Percentiles rank a stretch among this genome's conserved stretches.
Evolutionary conservation across 208 protist genomes (phyloP).

Genomic region (Crithidia fasciculata): DNA sequence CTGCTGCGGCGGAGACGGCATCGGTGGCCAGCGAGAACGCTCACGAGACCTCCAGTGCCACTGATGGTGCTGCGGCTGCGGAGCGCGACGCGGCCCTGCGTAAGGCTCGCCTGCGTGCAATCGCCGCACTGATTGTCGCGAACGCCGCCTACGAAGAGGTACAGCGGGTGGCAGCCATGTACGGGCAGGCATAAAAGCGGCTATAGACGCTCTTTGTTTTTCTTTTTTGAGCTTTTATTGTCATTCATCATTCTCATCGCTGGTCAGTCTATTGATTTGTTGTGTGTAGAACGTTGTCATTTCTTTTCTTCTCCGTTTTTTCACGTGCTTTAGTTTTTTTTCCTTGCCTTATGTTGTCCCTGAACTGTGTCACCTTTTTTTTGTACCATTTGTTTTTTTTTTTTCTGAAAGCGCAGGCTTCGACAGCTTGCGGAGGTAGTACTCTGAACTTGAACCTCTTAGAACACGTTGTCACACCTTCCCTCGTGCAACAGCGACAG

Average conservation of each 20-base stretch:
- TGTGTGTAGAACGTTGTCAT: background rate
- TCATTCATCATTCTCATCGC: too few species aligned
- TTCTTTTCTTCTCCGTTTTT: conserved; percentile 5
- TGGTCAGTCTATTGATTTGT: background rate
- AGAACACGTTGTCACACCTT: too few species aligned
- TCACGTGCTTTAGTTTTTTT: background rate
- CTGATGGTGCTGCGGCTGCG: background rate
- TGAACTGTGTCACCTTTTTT: background rate
- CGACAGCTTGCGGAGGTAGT: too few species aligned
- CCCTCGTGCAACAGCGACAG: background rate
- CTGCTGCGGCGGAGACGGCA: background rate
- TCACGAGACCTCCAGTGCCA: background rate
- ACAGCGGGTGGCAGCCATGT: conserved; percentile 13
- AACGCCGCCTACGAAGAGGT: conserved; percentile 35
- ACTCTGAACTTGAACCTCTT: too few species aligned
- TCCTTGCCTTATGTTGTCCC: background rate
- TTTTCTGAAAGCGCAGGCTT: too few species aligned
- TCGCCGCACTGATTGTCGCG: conserved; percentile 24
- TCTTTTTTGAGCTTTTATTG: background rate
- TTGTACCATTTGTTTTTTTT: background rate
- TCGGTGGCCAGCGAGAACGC: background rate
- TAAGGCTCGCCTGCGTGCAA: conserved; percentile 26
- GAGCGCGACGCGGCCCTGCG: conserved; percentile 19
- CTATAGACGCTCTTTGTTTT: conserved; percentile 6
- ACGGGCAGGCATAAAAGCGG: background rate